Conservation (phyloP, 192 early-diverging fungal genomes). For the Mortierella claussenii region DNA sequence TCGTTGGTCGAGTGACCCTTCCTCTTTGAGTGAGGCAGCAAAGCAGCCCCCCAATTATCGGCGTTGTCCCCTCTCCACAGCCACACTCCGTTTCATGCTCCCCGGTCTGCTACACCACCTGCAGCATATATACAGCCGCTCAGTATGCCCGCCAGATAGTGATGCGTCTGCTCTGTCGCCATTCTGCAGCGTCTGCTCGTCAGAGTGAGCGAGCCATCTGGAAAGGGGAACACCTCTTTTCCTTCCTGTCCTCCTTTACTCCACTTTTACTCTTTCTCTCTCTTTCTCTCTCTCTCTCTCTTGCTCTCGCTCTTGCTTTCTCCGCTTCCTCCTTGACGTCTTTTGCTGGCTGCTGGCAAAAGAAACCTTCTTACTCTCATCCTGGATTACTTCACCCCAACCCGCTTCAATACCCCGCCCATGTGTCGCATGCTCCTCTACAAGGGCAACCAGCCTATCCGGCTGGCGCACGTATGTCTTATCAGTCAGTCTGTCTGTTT, state of each 20-base stretch:
- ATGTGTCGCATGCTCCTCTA: constrained; percentile 83
- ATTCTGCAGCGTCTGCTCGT: background rate
- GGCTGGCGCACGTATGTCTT: constrained; percentile 71
- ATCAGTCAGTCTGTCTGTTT: background rate
- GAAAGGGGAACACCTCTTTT: background rate
- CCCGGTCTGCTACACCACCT: too few species aligned
- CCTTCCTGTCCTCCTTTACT: background rate
- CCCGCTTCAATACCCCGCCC: constrained; percentile 47
- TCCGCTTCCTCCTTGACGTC: background rate
- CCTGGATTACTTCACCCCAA: constrained; percentile 38
- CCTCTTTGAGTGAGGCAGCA: too few species aligned
- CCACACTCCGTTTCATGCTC: too few species aligned
- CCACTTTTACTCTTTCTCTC: background rate
- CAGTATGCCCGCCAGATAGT: too few species aligned
- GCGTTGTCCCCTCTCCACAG: too few species aligned
- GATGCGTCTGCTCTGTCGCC: too few species aligned
- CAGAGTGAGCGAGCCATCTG: background rate
- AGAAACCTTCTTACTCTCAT: constrained; percentile 21
- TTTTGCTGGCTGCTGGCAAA: background rate
- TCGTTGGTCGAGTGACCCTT: too few species aligned
- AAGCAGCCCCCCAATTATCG: too few species aligned
- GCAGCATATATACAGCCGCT: too few species aligned
- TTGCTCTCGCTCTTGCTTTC: background rate
- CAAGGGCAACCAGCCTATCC: constrained; percentile 81
- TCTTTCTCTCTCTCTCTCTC: background rate